Evolutionary conservation across 805 yeast genomes (phyloP), one percentile per base, ranked within the genome.

Genomic region (Spathaspora sp.): DNA sequence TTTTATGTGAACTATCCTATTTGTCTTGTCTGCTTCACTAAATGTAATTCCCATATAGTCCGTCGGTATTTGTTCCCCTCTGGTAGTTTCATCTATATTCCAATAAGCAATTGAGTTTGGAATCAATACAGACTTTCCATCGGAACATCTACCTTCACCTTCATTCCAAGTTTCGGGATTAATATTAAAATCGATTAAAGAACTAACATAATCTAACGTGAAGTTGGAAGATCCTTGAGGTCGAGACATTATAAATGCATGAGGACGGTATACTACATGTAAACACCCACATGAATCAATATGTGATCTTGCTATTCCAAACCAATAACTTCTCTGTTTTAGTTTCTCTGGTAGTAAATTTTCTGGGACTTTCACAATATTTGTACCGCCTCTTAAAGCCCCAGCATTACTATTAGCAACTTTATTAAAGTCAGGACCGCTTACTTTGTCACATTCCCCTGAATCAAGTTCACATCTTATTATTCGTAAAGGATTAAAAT

Each of bases 101-200:
- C 70, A 67, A 20, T 51, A 56, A 1, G 64, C 60, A 35, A 67
- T 59, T 1, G 67, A 64, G 54, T 66, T 66, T 2, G 72, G 72
- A 42, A 66, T 66, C 42, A 67, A 57, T 5, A 64, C 70, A 35
- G 59, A 62, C 51, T 61, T 58, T 11, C 58, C 55, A 28, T 52
- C 54, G 23, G 56, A 49, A 47, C 59, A 56, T 10, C 32, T 46
- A 7, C 39, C 47, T 31, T 44, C 47, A 8, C 23, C 38, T 12
- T 44, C 39, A 44, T 11, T 23, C 66, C 55, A 67, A 4, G 68
- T 62, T 35, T 61, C 58, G 9, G 71, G 67, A 29, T 67, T 64
- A 46, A 66, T 50, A 5, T 63, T 66, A 51, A 72, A 69, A 51
- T 75, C 75, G n/a, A 75, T 49, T 16, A 60, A 64, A 1, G 62